phyloP scores from a whole-genome alignment of 345 rosid genomes.

The Combretum micranthum region DNA sequence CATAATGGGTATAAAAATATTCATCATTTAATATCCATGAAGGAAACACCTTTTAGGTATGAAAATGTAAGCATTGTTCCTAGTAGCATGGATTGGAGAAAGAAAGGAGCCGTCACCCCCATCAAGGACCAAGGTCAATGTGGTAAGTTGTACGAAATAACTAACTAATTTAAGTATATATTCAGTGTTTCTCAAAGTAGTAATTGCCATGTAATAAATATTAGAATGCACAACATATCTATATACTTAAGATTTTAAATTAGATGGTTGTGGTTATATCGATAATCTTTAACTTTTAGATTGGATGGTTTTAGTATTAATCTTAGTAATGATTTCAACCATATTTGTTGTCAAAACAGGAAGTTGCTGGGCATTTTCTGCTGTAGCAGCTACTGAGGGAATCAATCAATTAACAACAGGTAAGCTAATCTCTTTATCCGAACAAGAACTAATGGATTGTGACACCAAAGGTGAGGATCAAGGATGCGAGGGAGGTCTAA shows the following conservation, averaged over 20 bases:
- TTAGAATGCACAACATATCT: too few relatives aligned
- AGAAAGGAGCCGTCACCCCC: conserved; percentile 36
- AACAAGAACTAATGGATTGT: conserved; percentile 11
- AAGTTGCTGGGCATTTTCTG: conserved; percentile 21
- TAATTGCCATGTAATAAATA: too few relatives aligned
- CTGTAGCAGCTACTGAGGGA: conserved; percentile 16
- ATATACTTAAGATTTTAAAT: too few relatives aligned
- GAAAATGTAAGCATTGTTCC: conserved; percentile 20
- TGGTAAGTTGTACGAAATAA: conserved; percentile 19
- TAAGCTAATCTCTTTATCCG: conserved; percentile 5
- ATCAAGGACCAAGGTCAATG: conserved; percentile 39
- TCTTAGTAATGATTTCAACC: not conserved
- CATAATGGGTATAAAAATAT: conserved; percentile 25
- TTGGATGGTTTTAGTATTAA: too few relatives aligned
- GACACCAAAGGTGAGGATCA: not conserved
- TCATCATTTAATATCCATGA: not conserved
- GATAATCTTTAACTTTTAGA: too few relatives aligned
- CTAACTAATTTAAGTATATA: not conserved
- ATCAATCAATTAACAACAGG: conserved; percentile 6
- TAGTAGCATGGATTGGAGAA: conserved; percentile 33
- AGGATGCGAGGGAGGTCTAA: conserved; percentile 9
- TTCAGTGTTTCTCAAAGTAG: not conserved
- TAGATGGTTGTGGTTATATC: too few relatives aligned
- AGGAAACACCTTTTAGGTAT: conserved; percentile 15
- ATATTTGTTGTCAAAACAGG: conserved; percentile 4